phyloP scores from a whole-genome alignment of 306 rosid species.

The Fagus crenata region DNA sequence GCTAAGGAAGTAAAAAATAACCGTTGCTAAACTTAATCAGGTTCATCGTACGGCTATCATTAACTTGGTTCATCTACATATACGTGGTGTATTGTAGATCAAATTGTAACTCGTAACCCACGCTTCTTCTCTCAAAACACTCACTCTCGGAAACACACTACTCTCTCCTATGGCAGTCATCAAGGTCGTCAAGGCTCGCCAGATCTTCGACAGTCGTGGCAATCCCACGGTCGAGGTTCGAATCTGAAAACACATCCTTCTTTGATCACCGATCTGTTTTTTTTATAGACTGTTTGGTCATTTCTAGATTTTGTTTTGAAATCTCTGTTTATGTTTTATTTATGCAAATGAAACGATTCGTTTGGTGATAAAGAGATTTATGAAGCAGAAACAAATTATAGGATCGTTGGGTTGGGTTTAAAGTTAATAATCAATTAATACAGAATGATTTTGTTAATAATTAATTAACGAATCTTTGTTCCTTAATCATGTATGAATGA shows the following conservation, averaged over 20 bases:
- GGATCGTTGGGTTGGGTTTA: no score
- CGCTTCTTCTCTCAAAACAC: background rate
- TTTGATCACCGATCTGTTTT: background rate
- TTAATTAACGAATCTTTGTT: no score
- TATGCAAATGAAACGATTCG: background rate
- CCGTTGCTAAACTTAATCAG: no score
- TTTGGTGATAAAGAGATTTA: background rate
- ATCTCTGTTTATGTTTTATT: background rate
- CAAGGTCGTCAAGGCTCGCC: slow-evolving; percentile 66
- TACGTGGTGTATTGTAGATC: background rate
- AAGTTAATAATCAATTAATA: no score
- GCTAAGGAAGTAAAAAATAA: background rate
- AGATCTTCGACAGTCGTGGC: slow-evolving; percentile 99
- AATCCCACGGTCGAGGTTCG: slow-evolving; percentile 97
- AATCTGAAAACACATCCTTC: no score
- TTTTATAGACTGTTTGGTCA: background rate
- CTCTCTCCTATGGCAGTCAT: slow-evolving; percentile 58
- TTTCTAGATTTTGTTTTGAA: background rate
- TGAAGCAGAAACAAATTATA: no score
- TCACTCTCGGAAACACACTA: slow-evolving; percentile 21
- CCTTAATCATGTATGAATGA: background rate
- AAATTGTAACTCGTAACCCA: background rate
- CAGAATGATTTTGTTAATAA: no score
- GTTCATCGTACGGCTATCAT: slow-evolving; percentile 37
- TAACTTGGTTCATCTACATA: slow-evolving; percentile 25